Percentiles rank a stretch among this genome's conserved stretches.
phyloP scores from a whole-genome alignment of 306 rosid species.

The Medicago truncatula region DNA sequence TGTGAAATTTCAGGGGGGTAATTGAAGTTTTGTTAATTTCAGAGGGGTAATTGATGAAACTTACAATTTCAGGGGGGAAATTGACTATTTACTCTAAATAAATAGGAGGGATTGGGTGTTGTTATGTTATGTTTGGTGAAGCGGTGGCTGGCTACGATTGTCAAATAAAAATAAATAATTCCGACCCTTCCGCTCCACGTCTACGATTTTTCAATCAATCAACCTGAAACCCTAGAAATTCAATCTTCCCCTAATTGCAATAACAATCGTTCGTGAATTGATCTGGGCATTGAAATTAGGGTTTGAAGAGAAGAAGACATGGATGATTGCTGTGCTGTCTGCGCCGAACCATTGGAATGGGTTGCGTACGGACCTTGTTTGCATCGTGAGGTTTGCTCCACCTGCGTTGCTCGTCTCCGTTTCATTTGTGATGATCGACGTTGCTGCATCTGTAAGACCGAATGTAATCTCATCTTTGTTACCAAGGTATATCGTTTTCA shows the following conservation, averaged over 20 bases:
- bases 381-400: slow-evolving; percentile 94
- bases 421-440: slow-evolving; percentile 85
- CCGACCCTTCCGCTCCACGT: slow-evolving; percentile 6
- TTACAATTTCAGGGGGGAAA: too few relatives aligned
- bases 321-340: slow-evolving; percentile 97
- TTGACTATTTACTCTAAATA: too few relatives aligned
- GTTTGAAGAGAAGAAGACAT: slow-evolving; percentile 47
- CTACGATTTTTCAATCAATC: slow-evolving; percentile 13
- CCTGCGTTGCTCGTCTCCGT: slow-evolving; percentile 96
- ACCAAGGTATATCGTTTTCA: slow-evolving; percentile 64
- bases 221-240: slow-evolving; percentile 24
- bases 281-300: slow-evolving; percentile 39
- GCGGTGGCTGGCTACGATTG: not conserved
- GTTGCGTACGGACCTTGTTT: slow-evolving; percentile 93
- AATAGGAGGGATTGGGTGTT: too few relatives aligned
- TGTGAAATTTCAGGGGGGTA: too few relatives aligned
- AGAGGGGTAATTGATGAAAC: too few relatives aligned
- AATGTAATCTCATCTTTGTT: slow-evolving; percentile 67
- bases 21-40: too few relatives aligned
- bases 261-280: not conserved
- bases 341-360: slow-evolving; percentile 95
- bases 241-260: not conserved
- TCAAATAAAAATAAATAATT: not conserved
- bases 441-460: slow-evolving; percentile 93
- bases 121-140: not conserved